Percentiles rank a stretch among this genome's conserved stretches.
phyloP scores from a whole-genome alignment of 2,329 filamentous ascomycete genomes.

The Aspergillus ochraceus region DNA sequence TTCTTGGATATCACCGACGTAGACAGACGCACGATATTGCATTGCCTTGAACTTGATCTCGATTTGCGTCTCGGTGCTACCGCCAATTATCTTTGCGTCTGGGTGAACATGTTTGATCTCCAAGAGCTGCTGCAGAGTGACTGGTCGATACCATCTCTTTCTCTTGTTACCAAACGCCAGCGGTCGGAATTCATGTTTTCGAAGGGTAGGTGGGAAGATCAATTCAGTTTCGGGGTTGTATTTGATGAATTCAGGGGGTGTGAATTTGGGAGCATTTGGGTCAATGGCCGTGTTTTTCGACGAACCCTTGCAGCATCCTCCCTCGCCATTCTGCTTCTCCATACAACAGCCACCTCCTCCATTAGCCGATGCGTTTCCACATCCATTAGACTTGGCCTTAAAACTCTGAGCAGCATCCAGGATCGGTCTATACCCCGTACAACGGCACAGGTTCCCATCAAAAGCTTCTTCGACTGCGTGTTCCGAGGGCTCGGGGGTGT shows the following conservation, averaged over 20 bases:
- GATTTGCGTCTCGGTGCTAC: conserved; percentile 96
- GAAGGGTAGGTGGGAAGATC: conserved; percentile 85
- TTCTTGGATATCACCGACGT: conserved; percentile 89
- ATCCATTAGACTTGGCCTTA: conserved; percentile 49
- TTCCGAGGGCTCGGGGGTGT: conserved; percentile 73
- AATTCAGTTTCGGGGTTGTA: conserved; percentile 92
- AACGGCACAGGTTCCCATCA: conserved; percentile 92
- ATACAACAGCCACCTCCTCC: conserved; percentile 71
- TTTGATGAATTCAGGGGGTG: conserved; percentile 86
- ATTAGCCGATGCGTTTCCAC: conserved; percentile 57
- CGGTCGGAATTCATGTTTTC: conserved; percentile 77
- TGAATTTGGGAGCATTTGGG: conserved; percentile 60
- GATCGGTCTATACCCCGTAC: conserved; percentile 92
- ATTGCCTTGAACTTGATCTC: conserved; percentile 98
- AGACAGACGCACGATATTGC: conserved; percentile 86
- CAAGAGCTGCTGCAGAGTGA: conserved; percentile 80
- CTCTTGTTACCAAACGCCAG: conserved; percentile 90
- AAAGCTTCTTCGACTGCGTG: conserved; percentile 93
- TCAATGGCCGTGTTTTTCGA: conserved; percentile 47
- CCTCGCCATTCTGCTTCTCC: conserved; percentile 59
- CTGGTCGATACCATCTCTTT: conserved; percentile 90
- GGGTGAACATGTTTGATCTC: conserved; percentile 88
- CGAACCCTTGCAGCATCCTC: conserved; percentile 67
- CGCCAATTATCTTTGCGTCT: conserved; percentile 88
- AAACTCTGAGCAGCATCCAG: conserved; percentile 93